These are phyloP conservation scores for Agrocybe pediades DNA, from an alignment of 768 basidiomycete genomes.

Conservation along the genomic window DNA sequence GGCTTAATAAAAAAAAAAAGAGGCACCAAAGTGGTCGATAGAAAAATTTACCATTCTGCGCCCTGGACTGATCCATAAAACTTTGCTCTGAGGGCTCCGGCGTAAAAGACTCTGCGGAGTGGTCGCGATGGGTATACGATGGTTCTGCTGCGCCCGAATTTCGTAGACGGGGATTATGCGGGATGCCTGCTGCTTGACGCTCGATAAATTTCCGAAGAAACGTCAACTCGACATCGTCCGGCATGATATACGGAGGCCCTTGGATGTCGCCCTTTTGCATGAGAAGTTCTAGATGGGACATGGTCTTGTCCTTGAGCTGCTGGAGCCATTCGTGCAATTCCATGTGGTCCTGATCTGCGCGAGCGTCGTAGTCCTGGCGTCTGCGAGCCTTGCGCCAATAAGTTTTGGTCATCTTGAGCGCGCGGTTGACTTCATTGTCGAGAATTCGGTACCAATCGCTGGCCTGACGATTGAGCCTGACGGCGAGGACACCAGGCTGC, in stretches of 20 bases:
- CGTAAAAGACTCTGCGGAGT: conserved; percentile 47
- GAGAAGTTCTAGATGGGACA: conserved; percentile 83
- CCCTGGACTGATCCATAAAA: conserved; percentile 38
- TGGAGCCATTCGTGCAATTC: conserved; percentile 87
- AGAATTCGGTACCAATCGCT: conserved; percentile 84
- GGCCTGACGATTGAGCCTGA: conserved; percentile 70
- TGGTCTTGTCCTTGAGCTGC: conserved; percentile 85
- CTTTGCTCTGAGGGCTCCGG: conserved; percentile 50
- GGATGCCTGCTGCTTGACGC: conserved; percentile 70
- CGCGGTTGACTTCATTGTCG: conserved; percentile 77
- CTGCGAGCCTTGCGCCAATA: conserved; percentile 84
- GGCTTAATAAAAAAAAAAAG: not conserved
- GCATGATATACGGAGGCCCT: conserved; percentile 81
- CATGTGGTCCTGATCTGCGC: conserved; percentile 88
- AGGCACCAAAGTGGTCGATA: conserved; percentile 1
- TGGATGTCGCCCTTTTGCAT: conserved; percentile 89
- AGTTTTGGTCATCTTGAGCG: conserved; percentile 82
- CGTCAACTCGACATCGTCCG: conserved; percentile 73
- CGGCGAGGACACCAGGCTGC: conserved; percentile 80
- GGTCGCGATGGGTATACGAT: conserved; percentile 41
- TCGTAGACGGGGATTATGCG: conserved; percentile 81
- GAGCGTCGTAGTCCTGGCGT: conserved; percentile 83
- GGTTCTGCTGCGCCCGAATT: conserved; percentile 41
- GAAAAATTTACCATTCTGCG: conserved; percentile 29
- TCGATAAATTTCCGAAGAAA: conserved; percentile 86